These are phyloP conservation scores for Aquilaria sinensis DNA, from an alignment of 345 rosid genomes.

Conservation along the genomic window DNA sequence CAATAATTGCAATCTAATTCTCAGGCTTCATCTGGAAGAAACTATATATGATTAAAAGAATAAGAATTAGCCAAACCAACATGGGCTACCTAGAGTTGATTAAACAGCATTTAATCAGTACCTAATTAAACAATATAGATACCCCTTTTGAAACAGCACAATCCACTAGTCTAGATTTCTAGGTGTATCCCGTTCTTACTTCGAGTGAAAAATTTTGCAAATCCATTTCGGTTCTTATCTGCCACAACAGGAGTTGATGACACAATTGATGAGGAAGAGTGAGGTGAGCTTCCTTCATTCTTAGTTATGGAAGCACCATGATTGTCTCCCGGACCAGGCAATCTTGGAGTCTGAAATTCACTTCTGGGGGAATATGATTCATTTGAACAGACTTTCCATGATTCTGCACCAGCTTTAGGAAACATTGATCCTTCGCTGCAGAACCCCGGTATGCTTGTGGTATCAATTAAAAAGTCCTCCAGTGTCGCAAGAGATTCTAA, in stretches of 20 bases:
- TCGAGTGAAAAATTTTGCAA: constrained; percentile 77
- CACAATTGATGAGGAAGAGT: constrained; percentile 35
- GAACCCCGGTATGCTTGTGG: constrained; percentile 45
- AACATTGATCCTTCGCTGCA: constrained; percentile 21
- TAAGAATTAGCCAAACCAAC: constrained; percentile 4
- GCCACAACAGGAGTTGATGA: constrained; percentile 40
- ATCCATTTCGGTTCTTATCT: constrained; percentile 83
- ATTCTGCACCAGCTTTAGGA: constrained; percentile 31
- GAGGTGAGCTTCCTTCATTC: constrained; percentile 27
- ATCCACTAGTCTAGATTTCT: constrained; percentile 38
- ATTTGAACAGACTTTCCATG: constrained; percentile 52
- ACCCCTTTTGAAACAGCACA: constrained; percentile 6
- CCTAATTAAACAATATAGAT: constrained; percentile 4
- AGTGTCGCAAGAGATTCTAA: constrained; percentile 87
- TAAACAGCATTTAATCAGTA: constrained; percentile 32
- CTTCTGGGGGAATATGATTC: constrained; percentile 35
- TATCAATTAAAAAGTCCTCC: constrained; percentile 88
- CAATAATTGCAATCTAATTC: too few species aligned
- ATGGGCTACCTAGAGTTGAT: constrained; percentile 13
- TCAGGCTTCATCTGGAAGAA: neutral
- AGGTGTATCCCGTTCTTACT: constrained; percentile 88
- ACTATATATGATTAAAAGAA: constrained; percentile 5
- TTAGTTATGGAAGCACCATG: constrained; percentile 19
- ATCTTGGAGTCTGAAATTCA: constrained; percentile 27
- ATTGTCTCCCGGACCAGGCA: constrained; percentile 15